phyloP scores from a whole-genome alignment of 768 basidiomycete species.

The Suillus plorans region DNA sequence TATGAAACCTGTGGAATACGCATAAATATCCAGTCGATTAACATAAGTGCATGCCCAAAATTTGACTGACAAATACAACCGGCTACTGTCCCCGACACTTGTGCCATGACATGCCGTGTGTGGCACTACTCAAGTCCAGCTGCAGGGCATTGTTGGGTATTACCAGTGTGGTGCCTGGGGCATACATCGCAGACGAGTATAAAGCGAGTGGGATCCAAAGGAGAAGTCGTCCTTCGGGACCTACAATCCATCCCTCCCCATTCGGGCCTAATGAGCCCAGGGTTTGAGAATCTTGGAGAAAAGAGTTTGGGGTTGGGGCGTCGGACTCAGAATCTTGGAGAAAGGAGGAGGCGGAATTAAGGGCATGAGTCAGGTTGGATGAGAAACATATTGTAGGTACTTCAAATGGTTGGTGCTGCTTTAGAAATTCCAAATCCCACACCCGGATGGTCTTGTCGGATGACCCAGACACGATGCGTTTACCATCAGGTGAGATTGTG shows the following conservation, averaged over 20 bases:
- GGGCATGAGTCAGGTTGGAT: not conserved
- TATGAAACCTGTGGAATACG: not conserved
- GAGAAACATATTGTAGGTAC: not conserved
- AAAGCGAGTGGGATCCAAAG: not conserved
- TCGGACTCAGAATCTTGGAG: not conserved
- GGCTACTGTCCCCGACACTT: not conserved
- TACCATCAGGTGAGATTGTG: conserved; percentile 4
- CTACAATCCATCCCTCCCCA: not conserved
- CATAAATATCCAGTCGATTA: not conserved
- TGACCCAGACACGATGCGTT: not conserved
- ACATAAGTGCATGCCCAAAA: not conserved
- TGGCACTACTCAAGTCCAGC: not conserved
- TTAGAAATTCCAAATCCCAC: not conserved
- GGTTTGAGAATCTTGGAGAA: too few relatives aligned
- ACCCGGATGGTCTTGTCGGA: not conserved
- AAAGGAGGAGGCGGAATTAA: not conserved
- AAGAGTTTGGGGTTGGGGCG: not conserved
- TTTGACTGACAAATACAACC: not conserved
- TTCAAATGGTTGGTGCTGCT: not conserved
- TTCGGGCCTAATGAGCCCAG: not conserved
- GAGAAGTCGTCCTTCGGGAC: not conserved
- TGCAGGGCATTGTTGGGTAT: not conserved
- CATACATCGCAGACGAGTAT: not conserved
- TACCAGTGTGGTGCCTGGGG: not conserved
- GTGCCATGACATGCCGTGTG: not conserved